phyloP scores from a whole-genome alignment of 2,329 filamentous ascomycete genomes.

The Penicillium concentricum region DNA sequence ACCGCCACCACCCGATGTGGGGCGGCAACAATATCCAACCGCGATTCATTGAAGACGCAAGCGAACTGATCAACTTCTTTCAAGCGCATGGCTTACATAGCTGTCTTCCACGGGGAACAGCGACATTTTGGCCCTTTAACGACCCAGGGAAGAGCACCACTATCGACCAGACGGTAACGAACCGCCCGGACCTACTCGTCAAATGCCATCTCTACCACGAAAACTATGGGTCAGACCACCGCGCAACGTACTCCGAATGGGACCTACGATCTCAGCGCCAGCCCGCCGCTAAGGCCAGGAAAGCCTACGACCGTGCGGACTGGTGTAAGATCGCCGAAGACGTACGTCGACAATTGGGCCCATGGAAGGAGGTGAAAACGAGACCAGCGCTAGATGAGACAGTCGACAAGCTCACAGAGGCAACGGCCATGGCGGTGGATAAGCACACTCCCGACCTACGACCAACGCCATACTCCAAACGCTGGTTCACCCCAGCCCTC shows the following conservation, averaged over 20 bases:
- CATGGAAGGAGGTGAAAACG: constrained; percentile 7
- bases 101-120: neutral
- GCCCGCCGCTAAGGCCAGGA: neutral
- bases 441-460: constrained; percentile 4
- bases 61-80: neutral
- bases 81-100: neutral
- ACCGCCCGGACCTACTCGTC: too few relatives aligned
- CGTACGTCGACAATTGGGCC: neutral
- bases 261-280: neutral
- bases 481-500: constrained; percentile 25
- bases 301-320: neutral
- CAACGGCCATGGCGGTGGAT: constrained; percentile 10
- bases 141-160: neutral
- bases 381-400: constrained; percentile 7
- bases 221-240: neutral
- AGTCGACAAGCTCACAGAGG: constrained; percentile 4
- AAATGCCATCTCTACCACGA: too few relatives aligned
- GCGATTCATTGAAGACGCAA: neutral
- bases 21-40: neutral
- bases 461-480: constrained; percentile 21
- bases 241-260: neutral
- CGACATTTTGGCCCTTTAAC: neutral
- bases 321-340: neutral
- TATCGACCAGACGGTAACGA: neutral
- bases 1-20: neutral